phyloP scores from a whole-genome alignment of 345 rosid species.

The Aquilaria yunnanensis region DNA sequence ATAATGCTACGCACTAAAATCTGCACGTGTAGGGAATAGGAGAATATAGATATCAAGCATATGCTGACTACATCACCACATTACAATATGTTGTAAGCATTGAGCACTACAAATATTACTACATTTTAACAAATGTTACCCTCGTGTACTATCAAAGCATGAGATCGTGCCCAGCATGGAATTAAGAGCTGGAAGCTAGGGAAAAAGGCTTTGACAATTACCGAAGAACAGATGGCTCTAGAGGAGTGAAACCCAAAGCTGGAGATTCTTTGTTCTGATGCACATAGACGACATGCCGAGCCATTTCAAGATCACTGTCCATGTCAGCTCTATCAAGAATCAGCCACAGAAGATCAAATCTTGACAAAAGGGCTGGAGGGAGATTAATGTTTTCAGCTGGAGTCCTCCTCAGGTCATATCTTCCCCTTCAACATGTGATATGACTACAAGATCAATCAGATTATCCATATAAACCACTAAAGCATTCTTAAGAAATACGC shows the following conservation, averaged over 20 bases:
- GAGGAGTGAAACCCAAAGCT: slow-evolving; percentile 87
- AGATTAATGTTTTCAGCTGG: slow-evolving; percentile 97
- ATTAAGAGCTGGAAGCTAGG: background rate
- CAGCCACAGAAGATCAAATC: slow-evolving; percentile 94
- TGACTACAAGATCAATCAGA: slow-evolving; percentile 12
- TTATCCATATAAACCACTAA: slow-evolving; percentile 3
- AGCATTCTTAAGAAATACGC: background rate
- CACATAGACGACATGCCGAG: slow-evolving; percentile 89
- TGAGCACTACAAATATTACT: slow-evolving; percentile 8
- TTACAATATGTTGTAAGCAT: background rate
- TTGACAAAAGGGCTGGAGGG: slow-evolving; percentile 93
- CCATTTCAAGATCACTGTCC: slow-evolving; percentile 94
- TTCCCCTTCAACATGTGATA: slow-evolving; percentile 58
- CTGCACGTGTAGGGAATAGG: too few species aligned
- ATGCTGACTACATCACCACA: too few species aligned
- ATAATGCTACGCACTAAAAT: too few species aligned
- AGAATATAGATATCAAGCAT: too few species aligned
- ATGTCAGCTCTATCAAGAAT: slow-evolving; percentile 95
- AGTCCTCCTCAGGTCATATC: slow-evolving; percentile 89
- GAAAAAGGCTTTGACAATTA: slow-evolving; percentile 19
- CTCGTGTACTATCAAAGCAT: background rate
- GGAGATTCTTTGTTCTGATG: slow-evolving; percentile 90
- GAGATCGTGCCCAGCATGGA: background rate
- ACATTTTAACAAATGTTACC: background rate
- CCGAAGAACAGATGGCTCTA: slow-evolving; percentile 86